phyloP scores from a whole-genome alignment of 139 green algal genomes.

The Bryopsis sp. region DNA sequence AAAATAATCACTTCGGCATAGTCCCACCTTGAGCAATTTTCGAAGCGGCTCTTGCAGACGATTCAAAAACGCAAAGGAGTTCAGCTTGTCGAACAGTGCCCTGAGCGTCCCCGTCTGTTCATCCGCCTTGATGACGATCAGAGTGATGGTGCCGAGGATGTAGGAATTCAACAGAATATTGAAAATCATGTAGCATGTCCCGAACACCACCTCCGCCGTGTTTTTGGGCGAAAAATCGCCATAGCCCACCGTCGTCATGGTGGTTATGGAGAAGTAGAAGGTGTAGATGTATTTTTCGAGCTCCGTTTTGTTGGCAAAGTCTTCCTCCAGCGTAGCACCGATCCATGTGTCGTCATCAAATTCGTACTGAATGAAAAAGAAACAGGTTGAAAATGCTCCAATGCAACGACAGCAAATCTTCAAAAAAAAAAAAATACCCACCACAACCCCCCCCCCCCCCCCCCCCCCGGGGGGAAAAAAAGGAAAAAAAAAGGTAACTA shows the following conservation, averaged over 20 bases:
- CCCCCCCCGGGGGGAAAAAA: too few species aligned
- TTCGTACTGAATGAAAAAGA: slow-evolving; percentile 8
- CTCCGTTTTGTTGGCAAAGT: not conserved
- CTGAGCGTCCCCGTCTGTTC: slow-evolving; percentile 1
- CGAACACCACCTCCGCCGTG: slow-evolving; percentile 29
- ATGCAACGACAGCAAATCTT: too few species aligned
- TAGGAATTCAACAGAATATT: slow-evolving; percentile 16
- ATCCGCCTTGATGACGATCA: slow-evolving; percentile 14
- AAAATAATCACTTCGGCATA: not conserved
- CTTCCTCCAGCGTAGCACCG: not conserved
- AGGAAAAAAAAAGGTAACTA: too few species aligned
- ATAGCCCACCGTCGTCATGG: slow-evolving; percentile 50
- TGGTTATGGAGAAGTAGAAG: slow-evolving; percentile 43
- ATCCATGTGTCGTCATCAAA: slow-evolving; percentile 22
- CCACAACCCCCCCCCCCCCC: too few species aligned
- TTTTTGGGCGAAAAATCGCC: slow-evolving; percentile 32
- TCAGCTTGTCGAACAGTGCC: not conserved
- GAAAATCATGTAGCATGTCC: slow-evolving; percentile 12
- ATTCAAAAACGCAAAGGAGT: slow-evolving; percentile 2
- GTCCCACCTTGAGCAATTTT: not conserved
- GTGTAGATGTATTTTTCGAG: slow-evolving; percentile 33
- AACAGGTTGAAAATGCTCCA: too few species aligned
- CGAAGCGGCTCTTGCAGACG: not conserved
- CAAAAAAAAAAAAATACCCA: too few species aligned
- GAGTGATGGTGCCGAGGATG: slow-evolving; percentile 17